Evolutionary conservation across 805 yeast species (phyloP).

Genomic region (Yamadazyma sp.): DNA sequence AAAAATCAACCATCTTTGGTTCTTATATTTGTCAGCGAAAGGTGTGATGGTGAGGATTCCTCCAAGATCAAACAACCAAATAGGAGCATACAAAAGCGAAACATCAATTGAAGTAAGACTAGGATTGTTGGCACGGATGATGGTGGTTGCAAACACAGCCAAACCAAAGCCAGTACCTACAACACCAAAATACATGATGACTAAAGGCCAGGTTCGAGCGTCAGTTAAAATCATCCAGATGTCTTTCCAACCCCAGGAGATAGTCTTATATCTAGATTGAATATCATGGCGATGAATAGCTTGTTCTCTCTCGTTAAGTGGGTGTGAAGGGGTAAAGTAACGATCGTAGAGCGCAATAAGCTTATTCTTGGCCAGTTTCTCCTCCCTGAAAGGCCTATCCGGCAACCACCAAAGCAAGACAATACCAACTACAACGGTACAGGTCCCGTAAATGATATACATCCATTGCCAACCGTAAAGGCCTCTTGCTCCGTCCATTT

Average conservation of each 20-base stretch:
- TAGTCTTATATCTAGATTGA: slow-evolving; percentile 46
- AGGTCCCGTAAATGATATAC: slow-evolving; percentile 71
- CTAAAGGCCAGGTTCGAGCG: slow-evolving; percentile 72
- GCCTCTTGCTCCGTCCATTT: slow-evolving; percentile 71
- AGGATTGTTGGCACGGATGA: slow-evolving; percentile 66
- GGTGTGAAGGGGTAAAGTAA: slow-evolving; percentile 37
- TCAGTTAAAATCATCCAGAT: slow-evolving; percentile 57
- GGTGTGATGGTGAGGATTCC: slow-evolving; percentile 78
- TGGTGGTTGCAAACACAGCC: slow-evolving; percentile 81
- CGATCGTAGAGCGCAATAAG: slow-evolving; percentile 21
- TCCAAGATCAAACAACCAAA: slow-evolving; percentile 82
- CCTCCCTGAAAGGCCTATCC: slow-evolving; percentile 55
- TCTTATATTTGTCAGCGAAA: slow-evolving; percentile 67
- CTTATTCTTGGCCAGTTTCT: slow-evolving; percentile 14
- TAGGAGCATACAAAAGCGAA: slow-evolving; percentile 80
- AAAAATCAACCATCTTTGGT: slow-evolving; percentile 61
- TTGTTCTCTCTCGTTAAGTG: slow-evolving; percentile 55
- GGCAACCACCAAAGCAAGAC: slow-evolving; percentile 81
- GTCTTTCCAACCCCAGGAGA: slow-evolving; percentile 61
- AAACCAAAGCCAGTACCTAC: slow-evolving; percentile 90
- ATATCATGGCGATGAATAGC: slow-evolving; percentile 61
- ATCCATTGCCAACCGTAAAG: slow-evolving; percentile 86
- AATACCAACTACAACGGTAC: slow-evolving; percentile 65
- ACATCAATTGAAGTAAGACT: slow-evolving; percentile 62
- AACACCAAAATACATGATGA: slow-evolving; percentile 88